Evolutionary conservation across 2,329 filamentous ascomycete species (phyloP).

Genomic region (Aspergillus pseudoterreus): DNA sequence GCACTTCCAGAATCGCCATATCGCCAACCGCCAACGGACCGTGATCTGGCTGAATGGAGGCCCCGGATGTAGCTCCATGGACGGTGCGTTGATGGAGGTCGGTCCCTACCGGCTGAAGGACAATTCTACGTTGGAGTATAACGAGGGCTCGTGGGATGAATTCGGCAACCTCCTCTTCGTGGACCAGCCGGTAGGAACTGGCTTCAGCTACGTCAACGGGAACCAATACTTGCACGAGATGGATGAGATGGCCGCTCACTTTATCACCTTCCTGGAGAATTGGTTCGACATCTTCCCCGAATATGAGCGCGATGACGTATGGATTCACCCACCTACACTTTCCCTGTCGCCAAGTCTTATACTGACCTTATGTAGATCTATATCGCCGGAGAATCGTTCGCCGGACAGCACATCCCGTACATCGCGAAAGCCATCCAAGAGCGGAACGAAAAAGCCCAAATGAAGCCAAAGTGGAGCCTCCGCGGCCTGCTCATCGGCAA

Average conservation of each 20-base stretch:
- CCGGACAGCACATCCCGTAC: conserved; percentile 95
- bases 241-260: conserved; percentile 83
- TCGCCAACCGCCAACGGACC: conserved; percentile 83
- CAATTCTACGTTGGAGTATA: conserved; percentile 67
- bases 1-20: conserved; percentile 94
- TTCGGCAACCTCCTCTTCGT: conserved; percentile 97
- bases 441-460: conserved; percentile 65
- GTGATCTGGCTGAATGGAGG: conserved; percentile 97
- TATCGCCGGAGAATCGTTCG: conserved; percentile 92
- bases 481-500: conserved; percentile 90
- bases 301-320: conserved; percentile 85
- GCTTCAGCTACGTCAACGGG: conserved; percentile 92
- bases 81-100: conserved; percentile 93
- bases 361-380: conserved; percentile 63
- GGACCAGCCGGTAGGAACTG: conserved; percentile 93
- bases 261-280: conserved; percentile 83
- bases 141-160: conserved; percentile 97
- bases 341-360: background rate
- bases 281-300: conserved; percentile 90
- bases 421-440: conserved; percentile 88
- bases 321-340: background rate
- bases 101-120: conserved; percentile 86
- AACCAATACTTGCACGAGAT: conserved; percentile 83
- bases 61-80: conserved; percentile 94
- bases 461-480: conserved; percentile 64